phyloP scores from a whole-genome alignment of 75 land plant genomes.

The Cryptomeria japonica region DNA sequence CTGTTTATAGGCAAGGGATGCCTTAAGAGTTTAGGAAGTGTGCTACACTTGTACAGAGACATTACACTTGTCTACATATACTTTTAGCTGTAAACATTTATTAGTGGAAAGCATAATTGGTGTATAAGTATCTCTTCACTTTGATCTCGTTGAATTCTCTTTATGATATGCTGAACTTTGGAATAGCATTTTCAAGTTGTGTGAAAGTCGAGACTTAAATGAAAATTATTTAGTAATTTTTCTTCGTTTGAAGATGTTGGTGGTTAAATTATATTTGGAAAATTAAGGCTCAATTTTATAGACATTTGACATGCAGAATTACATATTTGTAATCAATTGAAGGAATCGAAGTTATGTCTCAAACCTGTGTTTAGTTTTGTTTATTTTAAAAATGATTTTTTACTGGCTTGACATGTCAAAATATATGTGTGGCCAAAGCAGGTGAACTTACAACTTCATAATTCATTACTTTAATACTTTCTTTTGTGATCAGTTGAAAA shows the following conservation, averaged over 20 bases:
- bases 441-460: background rate
- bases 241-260: background rate
- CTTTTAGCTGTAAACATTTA: background rate
- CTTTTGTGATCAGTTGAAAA: background rate
- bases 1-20: background rate
- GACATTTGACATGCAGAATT: background rate
- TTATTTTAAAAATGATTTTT: background rate
- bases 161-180: background rate
- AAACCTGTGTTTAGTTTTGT: background rate
- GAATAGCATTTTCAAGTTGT: background rate
- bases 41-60: slow-evolving; percentile 8
- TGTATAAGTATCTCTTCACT: background rate
- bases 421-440: background rate
- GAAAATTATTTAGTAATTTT: background rate
- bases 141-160: background rate
- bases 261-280: background rate
- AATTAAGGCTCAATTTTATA: no score
- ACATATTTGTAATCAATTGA: background rate
- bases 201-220: background rate
- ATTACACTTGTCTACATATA: background rate
- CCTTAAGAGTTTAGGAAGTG: background rate
- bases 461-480: background rate
- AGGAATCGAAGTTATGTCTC: background rate
- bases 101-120: background rate
- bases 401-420: background rate